phyloP scores from a whole-genome alignment of 768 basidiomycete genomes.

The Pleurotus eryngii region DNA sequence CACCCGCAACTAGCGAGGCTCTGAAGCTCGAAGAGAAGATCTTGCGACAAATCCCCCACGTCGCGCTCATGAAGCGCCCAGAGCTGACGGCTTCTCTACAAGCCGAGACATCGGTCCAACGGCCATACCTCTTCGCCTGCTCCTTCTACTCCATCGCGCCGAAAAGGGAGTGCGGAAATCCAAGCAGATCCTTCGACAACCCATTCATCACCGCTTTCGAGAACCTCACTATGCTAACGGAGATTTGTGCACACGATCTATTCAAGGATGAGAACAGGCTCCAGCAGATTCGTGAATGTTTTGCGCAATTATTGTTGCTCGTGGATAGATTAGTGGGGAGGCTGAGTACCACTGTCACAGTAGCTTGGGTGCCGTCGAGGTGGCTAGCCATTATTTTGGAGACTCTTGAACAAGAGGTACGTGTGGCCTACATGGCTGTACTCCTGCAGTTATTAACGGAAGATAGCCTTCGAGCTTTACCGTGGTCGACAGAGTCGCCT shows the following conservation, averaged over 20 bases:
- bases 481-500: slow-evolving; percentile 60
- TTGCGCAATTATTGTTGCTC: slow-evolving; percentile 48
- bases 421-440: slow-evolving; percentile 11
- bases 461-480: slow-evolving; percentile 61
- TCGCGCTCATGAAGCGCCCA: slow-evolving; percentile 49
- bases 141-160: slow-evolving; percentile 54
- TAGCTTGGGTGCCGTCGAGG: slow-evolving; percentile 57
- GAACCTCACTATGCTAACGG: slow-evolving; percentile 46
- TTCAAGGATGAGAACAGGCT: slow-evolving; percentile 25
- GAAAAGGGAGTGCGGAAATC: slow-evolving; percentile 4
- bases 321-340: slow-evolving; percentile 48
- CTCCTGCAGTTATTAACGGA: slow-evolving; percentile 8
- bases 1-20: slow-evolving; percentile 34
- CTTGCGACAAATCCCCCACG: slow-evolving; percentile 45
- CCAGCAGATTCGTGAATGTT: slow-evolving; percentile 40
- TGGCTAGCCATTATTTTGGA: slow-evolving; percentile 63
- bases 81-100: slow-evolving; percentile 37
- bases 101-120: slow-evolving; percentile 23
- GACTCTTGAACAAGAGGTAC: slow-evolving; percentile 55
- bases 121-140: slow-evolving; percentile 56
- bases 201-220: slow-evolving; percentile 62
- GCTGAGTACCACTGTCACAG: slow-evolving; percentile 32
- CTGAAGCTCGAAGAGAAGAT: slow-evolving; percentile 54
- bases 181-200: slow-evolving; percentile 25
- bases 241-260: slow-evolving; percentile 38